A percentile compares a stretch with the other conserved stretches of the same genome.
phyloP scores from a whole-genome alignment of 805 yeast species.

The Zygosaccharomyces bisporus region DNA sequence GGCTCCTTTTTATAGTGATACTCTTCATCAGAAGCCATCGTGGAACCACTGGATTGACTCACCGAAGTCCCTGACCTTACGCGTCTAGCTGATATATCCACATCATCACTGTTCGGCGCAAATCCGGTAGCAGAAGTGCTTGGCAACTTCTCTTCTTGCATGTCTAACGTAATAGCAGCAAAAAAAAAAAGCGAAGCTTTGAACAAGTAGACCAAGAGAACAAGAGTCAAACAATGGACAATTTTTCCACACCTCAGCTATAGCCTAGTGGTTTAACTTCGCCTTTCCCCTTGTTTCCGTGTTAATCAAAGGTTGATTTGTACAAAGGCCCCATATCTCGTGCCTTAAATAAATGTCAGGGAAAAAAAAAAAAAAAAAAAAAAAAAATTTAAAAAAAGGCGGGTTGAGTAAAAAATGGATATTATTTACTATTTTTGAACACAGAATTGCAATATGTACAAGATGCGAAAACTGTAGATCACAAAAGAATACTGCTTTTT shows the following conservation, averaged over 20 bases:
- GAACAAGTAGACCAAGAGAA: background rate
- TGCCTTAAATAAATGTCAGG: background rate
- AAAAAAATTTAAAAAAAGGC: background rate
- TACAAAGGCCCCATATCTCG: background rate
- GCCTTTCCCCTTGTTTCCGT: background rate
- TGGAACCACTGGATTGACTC: background rate
- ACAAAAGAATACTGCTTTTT: no score
- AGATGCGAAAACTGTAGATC: no score
- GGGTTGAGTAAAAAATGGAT: background rate
- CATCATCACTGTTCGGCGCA: background rate
- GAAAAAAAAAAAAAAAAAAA: background rate
- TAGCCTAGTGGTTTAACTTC: background rate
- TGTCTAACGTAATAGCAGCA: background rate
- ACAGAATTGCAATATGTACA: background rate
- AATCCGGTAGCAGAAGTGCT: background rate
- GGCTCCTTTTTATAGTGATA: conserved; percentile 40
- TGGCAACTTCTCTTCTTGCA: background rate
- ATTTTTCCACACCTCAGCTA: background rate
- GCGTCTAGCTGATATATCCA: background rate
- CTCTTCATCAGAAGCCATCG: background rate
- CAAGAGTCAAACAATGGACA: background rate
- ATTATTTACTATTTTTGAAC: background rate
- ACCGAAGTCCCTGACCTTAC: background rate
- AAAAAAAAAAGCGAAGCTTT: background rate
- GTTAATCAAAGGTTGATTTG: background rate